Evolutionary conservation across 1,139 yeast genomes (phyloP), one percentile per base, ranked within the genome.

Genomic region (Hyphopichia buzzinii): DNA sequence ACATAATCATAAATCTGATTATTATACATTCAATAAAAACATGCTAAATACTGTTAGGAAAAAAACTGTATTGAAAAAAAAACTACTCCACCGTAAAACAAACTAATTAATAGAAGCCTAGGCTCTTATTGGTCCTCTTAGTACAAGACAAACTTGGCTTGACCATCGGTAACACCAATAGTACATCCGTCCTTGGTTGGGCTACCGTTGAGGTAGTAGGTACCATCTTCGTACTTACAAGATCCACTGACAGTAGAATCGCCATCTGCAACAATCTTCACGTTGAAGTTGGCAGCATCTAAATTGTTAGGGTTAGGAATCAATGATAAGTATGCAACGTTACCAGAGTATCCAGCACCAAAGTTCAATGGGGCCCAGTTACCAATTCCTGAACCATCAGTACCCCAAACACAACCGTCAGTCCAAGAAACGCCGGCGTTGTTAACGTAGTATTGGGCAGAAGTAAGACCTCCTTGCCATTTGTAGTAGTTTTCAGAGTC

Each of bases 311-410:
- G 96, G 73, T 90, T 90, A 64, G 97, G 96, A 67, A 89, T 87
- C 67, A 92, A 73, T 13, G 97, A 87, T 57, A 92, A 72, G 78
- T 88, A 92, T 42, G 96, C 74, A 48, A 77, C 70, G 50, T 96
- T 96, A 50, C 68, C 66, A 47, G 85, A 74, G 67, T 75, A 73
- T 57, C 97, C 97, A 41, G 97, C 87, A 62, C 98, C 98, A 52
- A 92, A 77, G 67, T 84, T 87, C 50, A 92, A 76, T 52, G 98
- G 98, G 48, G 98, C 95, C 96, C 96, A 92, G 85, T 92, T 92
- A 69, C 97, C 97, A 49, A 84, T 69, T 54, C 85, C 89, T 35
- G 88, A 73, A 46, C 89, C 87, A 10, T 74, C 55, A 31, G 79
- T 60, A 60, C 97, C 96, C 97, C 97, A 92, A 53, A 84, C 64